These are phyloP conservation scores for Grammothele lineata DNA, from an alignment of 768 basidiomycete species.

Conservation along the genomic window DNA sequence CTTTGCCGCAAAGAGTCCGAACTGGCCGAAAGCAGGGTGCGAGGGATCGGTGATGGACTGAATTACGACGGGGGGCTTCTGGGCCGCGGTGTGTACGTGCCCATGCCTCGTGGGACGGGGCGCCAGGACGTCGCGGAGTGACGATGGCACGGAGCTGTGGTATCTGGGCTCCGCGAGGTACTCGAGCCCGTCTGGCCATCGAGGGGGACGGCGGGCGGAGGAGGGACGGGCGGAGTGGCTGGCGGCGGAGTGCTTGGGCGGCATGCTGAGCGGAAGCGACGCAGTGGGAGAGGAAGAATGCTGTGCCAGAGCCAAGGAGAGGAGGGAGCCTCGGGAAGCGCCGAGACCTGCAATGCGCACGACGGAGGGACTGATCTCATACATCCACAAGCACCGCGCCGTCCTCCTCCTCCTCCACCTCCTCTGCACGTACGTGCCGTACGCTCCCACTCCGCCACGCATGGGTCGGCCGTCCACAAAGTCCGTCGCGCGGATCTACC, in stretches of 20 bases:
- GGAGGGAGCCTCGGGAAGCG: neutral
- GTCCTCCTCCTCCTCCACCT: slow-evolving; percentile 6
- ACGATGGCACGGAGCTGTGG: slow-evolving; percentile 52
- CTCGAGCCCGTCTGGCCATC: slow-evolving; percentile 52
- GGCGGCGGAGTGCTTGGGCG: too few species aligned
- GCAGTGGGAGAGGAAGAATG: too few species aligned
- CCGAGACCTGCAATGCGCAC: slow-evolving; percentile 7
- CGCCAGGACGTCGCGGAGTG: slow-evolving; percentile 36
- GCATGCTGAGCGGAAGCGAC: too few species aligned
- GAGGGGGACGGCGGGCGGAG: slow-evolving; percentile 2
- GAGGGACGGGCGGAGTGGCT: too few species aligned
- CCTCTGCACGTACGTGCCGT: slow-evolving; percentile 5
- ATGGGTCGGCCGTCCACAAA: slow-evolving; percentile 74
- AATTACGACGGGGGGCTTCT: slow-evolving; percentile 42
- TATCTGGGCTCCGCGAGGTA: slow-evolving; percentile 51
- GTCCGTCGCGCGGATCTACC: slow-evolving; percentile 83
- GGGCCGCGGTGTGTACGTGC: slow-evolving; percentile 22
- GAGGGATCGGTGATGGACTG: slow-evolving; percentile 45
- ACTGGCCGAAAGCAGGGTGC: slow-evolving; percentile 72
- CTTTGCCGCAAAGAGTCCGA: slow-evolving; percentile 74
- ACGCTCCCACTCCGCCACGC: slow-evolving; percentile 7
- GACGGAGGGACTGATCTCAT: slow-evolving; percentile 12
- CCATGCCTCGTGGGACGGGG: slow-evolving; percentile 9
- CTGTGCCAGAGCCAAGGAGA: too few species aligned
- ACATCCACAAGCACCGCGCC: slow-evolving; percentile 5